Evolutionary conservation across 257 asterid species (phyloP), one percentile per base, ranked within the genome.

Genomic region (Jacaranda copaia): DNA sequence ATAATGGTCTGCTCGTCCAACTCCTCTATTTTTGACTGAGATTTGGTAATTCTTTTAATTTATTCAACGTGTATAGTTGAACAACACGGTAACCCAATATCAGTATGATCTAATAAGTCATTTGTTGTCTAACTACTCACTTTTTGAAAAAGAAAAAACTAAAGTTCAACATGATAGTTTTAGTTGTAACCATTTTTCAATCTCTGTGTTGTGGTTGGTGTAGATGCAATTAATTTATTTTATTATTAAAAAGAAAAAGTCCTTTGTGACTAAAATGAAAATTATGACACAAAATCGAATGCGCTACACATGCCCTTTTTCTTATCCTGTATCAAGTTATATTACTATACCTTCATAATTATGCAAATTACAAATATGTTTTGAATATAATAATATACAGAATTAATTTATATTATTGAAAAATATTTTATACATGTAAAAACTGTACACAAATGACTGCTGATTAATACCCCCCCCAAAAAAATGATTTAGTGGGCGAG

Each of bases 121-220:
- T 81, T 82, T 66, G 88, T 86, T 82, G 72, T 84, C 86, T 76
- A 81, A 79, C 89, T 40, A 85, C 81, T 76, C 74, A 82, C 81
- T 81, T 60, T 61, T 45, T 43, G 49, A 68, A 57, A 42, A 42
- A 42, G 32, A 25, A 25, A 40, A 42, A 72, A 72, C 12, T 68
- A 80, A 78, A 85, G 86, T 81, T 80, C 77, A 78, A 75, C 58
- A 32, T 61, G 59, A 77, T 83, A 71, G 74, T 81, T 84, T 84
- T 88, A 85, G 92, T 85, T 86, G 84, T 77, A 88, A 88, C 91
- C 81, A 86, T 71, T 81, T 84, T 72, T 66, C 80, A 52, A 80
- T 82, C 65, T 51, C 19, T 38, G 72, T 76, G 80, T 46, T 43
- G 86, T 35, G 84, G 86, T 86, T 79, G 88, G 88, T 81, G 73